A percentile compares a stretch with the other conserved stretches of the same genome.
Evolutionary conservation across 257 asterid species (phyloP).

Genomic region (Solanum microdontum): DNA sequence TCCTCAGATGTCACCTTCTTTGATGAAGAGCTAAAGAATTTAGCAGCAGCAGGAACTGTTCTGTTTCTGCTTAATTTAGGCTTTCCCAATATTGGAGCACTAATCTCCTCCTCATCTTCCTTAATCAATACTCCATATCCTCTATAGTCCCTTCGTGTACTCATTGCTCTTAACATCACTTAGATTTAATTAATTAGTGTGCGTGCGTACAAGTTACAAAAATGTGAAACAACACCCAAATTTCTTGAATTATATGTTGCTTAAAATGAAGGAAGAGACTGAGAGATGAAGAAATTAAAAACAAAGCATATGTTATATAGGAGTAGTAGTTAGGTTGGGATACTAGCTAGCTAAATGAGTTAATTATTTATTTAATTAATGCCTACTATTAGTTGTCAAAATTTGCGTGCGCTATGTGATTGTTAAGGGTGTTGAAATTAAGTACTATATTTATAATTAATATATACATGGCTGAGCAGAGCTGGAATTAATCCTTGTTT

Average conservation of each 20-base stretch:
- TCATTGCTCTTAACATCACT: constrained; percentile 57
- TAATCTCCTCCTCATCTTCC: neutral
- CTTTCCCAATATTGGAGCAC: neutral
- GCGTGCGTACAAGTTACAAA: neutral
- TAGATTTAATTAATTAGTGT: neutral
- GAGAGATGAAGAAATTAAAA: neutral
- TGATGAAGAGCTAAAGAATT: neutral
- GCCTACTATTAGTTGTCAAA: neutral
- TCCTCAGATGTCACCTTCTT: neutral
- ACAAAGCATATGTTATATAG: neutral
- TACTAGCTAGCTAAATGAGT: neutral
- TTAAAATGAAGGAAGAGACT: neutral
- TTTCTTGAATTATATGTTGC: neutral
- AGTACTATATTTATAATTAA: neutral
- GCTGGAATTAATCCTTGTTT: neutral
- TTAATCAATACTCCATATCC: constrained; percentile 37
- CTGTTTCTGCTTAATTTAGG: neutral
- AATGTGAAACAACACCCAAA: neutral
- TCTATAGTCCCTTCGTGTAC: constrained; percentile 27
- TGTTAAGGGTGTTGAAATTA: neutral
- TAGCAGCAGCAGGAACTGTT: constrained; percentile 1
- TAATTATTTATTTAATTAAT: neutral
- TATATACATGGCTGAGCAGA: neutral
- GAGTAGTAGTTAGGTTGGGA: neutral
- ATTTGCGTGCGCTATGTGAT: neutral